A percentile compares a stretch with the other conserved stretches of the same genome.
Evolutionary conservation across 768 basidiomycete species (phyloP).

Genomic region (Phaeotremella fagi): DNA sequence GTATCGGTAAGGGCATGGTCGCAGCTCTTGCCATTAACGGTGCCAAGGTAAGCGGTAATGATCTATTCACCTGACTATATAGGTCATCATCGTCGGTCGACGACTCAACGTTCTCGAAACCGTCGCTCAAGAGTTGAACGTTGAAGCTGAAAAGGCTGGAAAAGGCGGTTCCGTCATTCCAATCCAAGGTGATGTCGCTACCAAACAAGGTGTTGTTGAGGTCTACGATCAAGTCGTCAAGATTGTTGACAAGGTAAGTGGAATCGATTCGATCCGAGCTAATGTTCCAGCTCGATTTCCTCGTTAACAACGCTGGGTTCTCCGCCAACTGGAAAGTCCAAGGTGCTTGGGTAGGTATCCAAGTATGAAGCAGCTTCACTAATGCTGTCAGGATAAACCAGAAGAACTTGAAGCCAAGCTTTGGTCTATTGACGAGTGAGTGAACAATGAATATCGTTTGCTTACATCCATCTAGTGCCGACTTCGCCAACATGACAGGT

Average conservation of each 20-base stretch:
- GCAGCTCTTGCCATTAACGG: constrained; percentile 41
- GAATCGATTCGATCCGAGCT: not conserved
- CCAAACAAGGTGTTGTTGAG: constrained; percentile 34
- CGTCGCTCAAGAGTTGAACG: constrained; percentile 38
- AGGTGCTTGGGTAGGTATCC: constrained; percentile 6
- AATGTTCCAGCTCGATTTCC: constrained; percentile 25
- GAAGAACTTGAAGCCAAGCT: constrained; percentile 33
- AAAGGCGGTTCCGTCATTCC: constrained; percentile 28
- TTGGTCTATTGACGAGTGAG: constrained; percentile 40
- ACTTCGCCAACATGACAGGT: constrained; percentile 29
- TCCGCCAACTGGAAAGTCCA: constrained; percentile 28
- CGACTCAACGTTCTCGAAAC: constrained; percentile 31
- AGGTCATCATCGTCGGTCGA: constrained; percentile 41
- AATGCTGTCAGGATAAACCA: constrained; percentile 14
- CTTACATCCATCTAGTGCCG: constrained; percentile 13
- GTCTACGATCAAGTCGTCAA: constrained; percentile 25
- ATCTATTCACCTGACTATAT: not conserved
- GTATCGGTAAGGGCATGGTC: constrained; percentile 44
- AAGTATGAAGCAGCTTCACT: not conserved
- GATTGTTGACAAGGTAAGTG: constrained; percentile 29
- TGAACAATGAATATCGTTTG: no score
- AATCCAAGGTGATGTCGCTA: constrained; percentile 38
- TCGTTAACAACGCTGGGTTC: constrained; percentile 44
- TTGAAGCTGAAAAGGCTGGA: constrained; percentile 15
- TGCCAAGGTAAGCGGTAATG: constrained; percentile 30